A percentile compares a stretch with the other conserved stretches of the same genome.
These are phyloP conservation scores for Fusarium illudens DNA, from an alignment of 2,329 filamentous ascomycete species.

Conservation along the genomic window DNA sequence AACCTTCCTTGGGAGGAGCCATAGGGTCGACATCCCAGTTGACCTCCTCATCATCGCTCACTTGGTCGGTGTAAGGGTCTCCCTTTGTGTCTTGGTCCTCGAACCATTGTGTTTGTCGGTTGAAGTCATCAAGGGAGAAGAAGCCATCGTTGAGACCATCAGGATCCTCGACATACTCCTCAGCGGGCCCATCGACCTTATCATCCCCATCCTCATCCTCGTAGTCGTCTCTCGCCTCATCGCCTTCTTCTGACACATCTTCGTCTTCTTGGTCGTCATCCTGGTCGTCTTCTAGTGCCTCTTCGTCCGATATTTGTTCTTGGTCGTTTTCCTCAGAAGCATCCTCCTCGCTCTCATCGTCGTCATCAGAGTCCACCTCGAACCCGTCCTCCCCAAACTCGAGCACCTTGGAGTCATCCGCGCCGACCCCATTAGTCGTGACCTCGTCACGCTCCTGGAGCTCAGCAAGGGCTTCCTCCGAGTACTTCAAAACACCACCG, in stretches of 20 bases:
- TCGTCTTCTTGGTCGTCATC: constrained; percentile 48
- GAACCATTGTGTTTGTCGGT: constrained; percentile 88
- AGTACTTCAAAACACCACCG: constrained; percentile 60
- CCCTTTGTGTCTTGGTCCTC: constrained; percentile 85
- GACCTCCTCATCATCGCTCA: constrained; percentile 84
- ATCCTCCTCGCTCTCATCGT: constrained; percentile 44
- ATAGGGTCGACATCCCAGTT: constrained; percentile 88
- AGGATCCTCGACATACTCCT: constrained; percentile 66
- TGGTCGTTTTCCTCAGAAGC: constrained; percentile 43
- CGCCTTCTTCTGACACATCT: constrained; percentile 49
- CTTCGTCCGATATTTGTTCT: constrained; percentile 35
- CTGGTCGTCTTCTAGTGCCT: constrained; percentile 35
- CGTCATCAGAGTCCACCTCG: constrained; percentile 44
- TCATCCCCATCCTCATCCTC: constrained; percentile 51
- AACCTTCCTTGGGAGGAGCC: constrained; percentile 47
- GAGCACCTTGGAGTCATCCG: constrained; percentile 42
- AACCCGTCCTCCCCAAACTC: constrained; percentile 44
- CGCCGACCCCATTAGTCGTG: constrained; percentile 46
- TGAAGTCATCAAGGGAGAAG: constrained; percentile 98
- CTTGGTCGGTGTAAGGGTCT: constrained; percentile 76
- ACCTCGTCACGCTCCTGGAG: constrained; percentile 62
- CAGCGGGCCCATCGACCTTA: constrained; percentile 54
- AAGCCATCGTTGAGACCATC: constrained; percentile 95
- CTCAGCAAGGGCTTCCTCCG: constrained; percentile 57
- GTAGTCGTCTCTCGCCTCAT: constrained; percentile 45